Conservation (phyloP, 441 rosid species). For the Gossypium gossypioides region DNA sequence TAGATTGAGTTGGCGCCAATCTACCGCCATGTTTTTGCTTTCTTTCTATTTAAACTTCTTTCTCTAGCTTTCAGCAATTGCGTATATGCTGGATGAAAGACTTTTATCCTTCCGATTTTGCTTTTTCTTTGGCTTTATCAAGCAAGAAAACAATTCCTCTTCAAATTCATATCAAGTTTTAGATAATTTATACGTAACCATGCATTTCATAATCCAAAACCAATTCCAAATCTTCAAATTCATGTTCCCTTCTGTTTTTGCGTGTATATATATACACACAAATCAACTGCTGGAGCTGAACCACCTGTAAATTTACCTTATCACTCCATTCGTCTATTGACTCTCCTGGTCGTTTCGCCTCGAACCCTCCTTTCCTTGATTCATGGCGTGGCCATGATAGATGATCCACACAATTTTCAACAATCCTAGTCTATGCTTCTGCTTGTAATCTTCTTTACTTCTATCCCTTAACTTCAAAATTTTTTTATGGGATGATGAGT, state of each 20-base stretch:
- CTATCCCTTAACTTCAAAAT: not conserved
- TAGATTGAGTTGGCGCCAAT: not conserved
- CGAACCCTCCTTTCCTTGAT: not conserved
- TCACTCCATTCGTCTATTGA: not conserved
- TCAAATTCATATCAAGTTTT: too few relatives aligned
- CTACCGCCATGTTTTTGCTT: not conserved
- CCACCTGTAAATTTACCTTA: not conserved
- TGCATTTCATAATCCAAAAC: too few relatives aligned
- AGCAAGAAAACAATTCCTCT: not conserved
- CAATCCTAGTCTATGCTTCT: not conserved
- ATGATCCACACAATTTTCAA: not conserved
- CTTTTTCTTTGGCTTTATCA: not conserved
- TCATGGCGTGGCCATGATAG: not conserved
- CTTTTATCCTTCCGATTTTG: not conserved
- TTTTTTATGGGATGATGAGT: not conserved
- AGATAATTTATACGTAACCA: too few relatives aligned
- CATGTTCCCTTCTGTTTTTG: too few relatives aligned
- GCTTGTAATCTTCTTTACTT: not conserved
- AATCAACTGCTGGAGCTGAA: not conserved
- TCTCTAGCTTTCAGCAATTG: not conserved
- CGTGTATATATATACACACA: too few relatives aligned
- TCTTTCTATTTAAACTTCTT: not conserved
- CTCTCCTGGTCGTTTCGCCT: not conserved
- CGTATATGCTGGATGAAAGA: not conserved
- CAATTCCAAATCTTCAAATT: too few relatives aligned